Evolutionary conservation across 2,329 filamentous ascomycete species (phyloP).

Genomic region (Leptographium flavum): DNA sequence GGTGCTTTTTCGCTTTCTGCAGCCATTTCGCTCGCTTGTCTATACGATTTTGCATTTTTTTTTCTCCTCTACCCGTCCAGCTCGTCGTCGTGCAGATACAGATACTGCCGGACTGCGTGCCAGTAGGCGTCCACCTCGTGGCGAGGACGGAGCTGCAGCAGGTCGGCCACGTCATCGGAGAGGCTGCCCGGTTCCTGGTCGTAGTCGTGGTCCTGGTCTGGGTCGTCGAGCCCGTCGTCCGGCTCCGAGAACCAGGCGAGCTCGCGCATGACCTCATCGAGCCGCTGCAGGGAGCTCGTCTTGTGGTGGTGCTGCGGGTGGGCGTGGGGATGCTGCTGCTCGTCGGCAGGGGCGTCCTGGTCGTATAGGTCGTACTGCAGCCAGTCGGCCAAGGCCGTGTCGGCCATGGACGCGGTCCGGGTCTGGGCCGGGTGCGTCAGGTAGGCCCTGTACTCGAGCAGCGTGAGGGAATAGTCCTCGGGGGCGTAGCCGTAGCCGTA

Average conservation of each 20-base stretch:
- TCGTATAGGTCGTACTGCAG: neutral
- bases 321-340: neutral
- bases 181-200: neutral
- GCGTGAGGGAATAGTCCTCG: neutral
- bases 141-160: neutral
- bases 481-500: too few species aligned
- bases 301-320: neutral
- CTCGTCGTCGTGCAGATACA: constrained; percentile 4
- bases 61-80: neutral
- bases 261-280: neutral
- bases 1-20: neutral
- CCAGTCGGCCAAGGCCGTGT: neutral
- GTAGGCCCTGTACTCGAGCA: neutral
- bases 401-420: neutral
- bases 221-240: neutral
- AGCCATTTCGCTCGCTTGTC: neutral
- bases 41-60: neutral
- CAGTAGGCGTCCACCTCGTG: constrained; percentile 2
- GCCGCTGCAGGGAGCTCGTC: neutral
- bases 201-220: neutral
- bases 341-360: neutral
- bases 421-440: neutral
- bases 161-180: neutral
- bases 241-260: neutral
- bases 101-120: constrained; percentile 1